Base-by-base conservation (phyloP, 1,284 basidiomycete species). In the Hymenochaete sp. region DNA sequence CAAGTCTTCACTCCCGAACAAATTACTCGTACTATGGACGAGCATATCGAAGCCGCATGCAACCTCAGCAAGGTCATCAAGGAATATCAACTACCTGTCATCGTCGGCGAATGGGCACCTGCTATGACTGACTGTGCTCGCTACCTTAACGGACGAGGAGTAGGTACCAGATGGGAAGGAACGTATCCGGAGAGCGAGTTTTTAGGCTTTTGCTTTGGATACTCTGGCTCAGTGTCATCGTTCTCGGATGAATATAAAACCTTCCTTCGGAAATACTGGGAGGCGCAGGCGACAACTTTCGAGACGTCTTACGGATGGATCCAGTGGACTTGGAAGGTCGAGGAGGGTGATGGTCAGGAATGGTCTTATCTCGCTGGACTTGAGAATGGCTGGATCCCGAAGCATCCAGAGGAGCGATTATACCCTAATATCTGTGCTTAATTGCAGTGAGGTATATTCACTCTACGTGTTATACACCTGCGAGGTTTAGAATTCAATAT, bases 21-120 rank as follows among this genome's bases (percentile, higher is more conserved):
- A 52, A 72, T 75, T 42, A 62, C 67, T 9, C 69, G 70, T 62
- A 66, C 65, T 42, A 62, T 77, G 52, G 55, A 68, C 19, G 60
- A 82, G 50, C 88, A 92, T 56, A 80, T 92, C 41, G 49, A 64
- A 45, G 62, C 72, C 32, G 82, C 82, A 4, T 93, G 89, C 58
- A 53, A 51, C 44, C 62, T 68, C 42, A 68, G 62, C 7, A 60
- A 61, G 11, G 55, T 64, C 1, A 71, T 89, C 31, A 57, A 70
- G 0, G 57, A 57, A 5, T 81, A 79, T 53, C 69, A 79, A 31
- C 70, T 88, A 10, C 87, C 82, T 84, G 64, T 76, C 27, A 66
- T 92, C 42, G 83, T 90, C 32, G 89, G 89, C 46, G 89, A 93
- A 66, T 92, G 87, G 86, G 77, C 84, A 0, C 73, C 84, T 27